Conservation (phyloP, 2,329 filamentous ascomycete species). For the Fusarium scirpi region DNA sequence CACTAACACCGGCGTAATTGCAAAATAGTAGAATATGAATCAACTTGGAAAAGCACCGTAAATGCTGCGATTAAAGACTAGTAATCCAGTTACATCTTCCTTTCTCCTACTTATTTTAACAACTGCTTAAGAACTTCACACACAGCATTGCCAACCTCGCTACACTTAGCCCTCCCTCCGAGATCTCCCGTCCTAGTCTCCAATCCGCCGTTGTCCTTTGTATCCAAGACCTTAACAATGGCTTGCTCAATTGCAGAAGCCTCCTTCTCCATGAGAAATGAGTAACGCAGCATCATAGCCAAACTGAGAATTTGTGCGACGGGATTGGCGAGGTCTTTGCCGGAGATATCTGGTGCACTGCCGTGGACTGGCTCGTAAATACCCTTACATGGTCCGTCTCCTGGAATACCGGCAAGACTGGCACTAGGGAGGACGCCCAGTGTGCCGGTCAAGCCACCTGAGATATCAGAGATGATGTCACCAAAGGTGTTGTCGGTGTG, state of each 20-base stretch:
- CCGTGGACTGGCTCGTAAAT: conserved; percentile 85
- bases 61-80: too few species aligned
- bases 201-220: conserved; percentile 51
- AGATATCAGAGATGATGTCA: conserved; percentile 60
- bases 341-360: conserved; percentile 78
- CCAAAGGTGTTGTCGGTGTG: conserved; percentile 63
- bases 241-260: conserved; percentile 73
- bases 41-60: too few species aligned
- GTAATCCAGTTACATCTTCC: too few species aligned
- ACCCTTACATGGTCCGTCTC: conserved; percentile 65
- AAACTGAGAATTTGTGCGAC: conserved; percentile 77
- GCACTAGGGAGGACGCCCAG: conserved; percentile 61
- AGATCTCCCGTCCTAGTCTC: conserved; percentile 74
- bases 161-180: conserved; percentile 71
- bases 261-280: conserved; percentile 70
- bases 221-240: conserved; percentile 72
- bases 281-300: conserved; percentile 82
- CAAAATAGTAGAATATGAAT: too few species aligned
- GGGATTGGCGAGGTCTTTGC: conserved; percentile 78
- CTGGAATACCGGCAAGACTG: conserved; percentile 57
- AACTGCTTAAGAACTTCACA: conserved; percentile 16
- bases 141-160: conserved; percentile 74
- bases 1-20: too few species aligned
- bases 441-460: conserved; percentile 60
- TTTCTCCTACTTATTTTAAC: neutral